phyloP scores from a whole-genome alignment of 371 early-diverging fungal genomes.

The Capniomyces stellatus region DNA sequence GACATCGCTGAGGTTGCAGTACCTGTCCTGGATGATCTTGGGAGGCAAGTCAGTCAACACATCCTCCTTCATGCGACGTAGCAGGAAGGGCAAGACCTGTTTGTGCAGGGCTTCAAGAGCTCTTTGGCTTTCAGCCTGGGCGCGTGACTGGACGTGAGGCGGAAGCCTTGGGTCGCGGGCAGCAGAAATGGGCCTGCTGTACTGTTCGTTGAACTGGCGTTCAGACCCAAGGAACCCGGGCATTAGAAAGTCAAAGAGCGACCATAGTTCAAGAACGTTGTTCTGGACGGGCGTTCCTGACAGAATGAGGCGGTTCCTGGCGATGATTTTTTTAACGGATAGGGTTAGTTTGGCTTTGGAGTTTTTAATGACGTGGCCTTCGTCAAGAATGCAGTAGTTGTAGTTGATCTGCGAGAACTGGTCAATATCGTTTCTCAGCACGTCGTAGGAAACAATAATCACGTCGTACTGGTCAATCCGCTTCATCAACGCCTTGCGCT shows the following conservation, averaged over 20 bases:
- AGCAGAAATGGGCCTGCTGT: constrained; percentile 76
- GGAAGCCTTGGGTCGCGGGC: constrained; percentile 64
- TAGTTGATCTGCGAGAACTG: constrained; percentile 49
- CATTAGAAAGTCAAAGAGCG: constrained; percentile 94
- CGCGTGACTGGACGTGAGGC: constrained; percentile 8
- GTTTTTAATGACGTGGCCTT: constrained; percentile 99
- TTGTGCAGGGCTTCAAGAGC: constrained; percentile 89
- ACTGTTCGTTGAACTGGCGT: constrained; percentile 73
- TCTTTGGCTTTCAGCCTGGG: constrained; percentile 42
- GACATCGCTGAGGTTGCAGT: constrained; percentile 77
- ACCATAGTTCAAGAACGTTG: constrained; percentile 95
- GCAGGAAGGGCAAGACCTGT: constrained; percentile 92
- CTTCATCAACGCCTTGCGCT: constrained; percentile 34
- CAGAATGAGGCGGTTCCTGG: constrained; percentile 80
- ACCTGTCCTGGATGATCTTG: constrained; percentile 97
- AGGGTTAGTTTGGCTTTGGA: constrained; percentile 84
- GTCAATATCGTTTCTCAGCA: constrained; percentile 88
- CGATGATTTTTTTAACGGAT: constrained; percentile 62
- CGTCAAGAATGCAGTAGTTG: constrained; percentile 98
- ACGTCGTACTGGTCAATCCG: constrained; percentile 40
- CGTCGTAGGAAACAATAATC: constrained; percentile 91
- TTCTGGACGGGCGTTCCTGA: constrained; percentile 99
- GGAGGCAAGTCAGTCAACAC: constrained; percentile 97
- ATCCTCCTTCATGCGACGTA: constrained; percentile 96
- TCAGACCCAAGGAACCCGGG: constrained; percentile 93